Conservation (phyloP, 2,329 filamentous ascomycete genomes). For the Clonostachys chloroleuca region DNA sequence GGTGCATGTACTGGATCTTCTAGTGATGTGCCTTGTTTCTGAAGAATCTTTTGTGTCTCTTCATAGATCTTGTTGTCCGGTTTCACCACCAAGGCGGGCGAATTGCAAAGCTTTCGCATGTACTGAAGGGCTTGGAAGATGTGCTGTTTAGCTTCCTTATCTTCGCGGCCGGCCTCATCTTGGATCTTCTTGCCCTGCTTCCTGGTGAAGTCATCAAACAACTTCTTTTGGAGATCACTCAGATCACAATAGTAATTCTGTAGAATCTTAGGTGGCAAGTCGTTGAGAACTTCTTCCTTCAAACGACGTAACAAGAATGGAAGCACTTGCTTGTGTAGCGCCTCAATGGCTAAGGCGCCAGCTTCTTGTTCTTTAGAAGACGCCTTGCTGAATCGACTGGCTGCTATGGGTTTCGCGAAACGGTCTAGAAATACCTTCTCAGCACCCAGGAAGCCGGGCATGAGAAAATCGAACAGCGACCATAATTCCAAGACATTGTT, state of each 20-base stretch:
- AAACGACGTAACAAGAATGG: conserved; percentile 93
- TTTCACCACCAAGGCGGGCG: conserved; percentile 92
- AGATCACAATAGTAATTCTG: conserved; percentile 99
- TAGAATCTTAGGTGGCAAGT: conserved; percentile 94
- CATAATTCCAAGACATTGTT: conserved; percentile 96
- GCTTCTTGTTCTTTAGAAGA: conserved; percentile 98
- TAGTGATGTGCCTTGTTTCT: conserved; percentile 73
- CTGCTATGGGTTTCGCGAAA: conserved; percentile 92
- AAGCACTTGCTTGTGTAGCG: conserved; percentile 96
- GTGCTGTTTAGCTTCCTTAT: conserved; percentile 94
- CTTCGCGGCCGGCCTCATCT: conserved; percentile 75
- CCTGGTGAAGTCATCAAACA: conserved; percentile 95
- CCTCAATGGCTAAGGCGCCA: conserved; percentile 92
- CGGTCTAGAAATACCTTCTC: conserved; percentile 94
- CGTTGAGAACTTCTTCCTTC: conserved; percentile 96
- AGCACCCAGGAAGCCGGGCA: conserved; percentile 95
- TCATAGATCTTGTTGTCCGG: conserved; percentile 88
- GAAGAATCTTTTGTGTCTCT: conserved; percentile 76
- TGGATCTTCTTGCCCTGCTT: conserved; percentile 87
- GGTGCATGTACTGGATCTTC: conserved; percentile 86
- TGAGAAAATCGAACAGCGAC: conserved; percentile 98
- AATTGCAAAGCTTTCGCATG: conserved; percentile 99
- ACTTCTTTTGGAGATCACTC: conserved; percentile 86
- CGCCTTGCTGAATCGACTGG: conserved; percentile 91
- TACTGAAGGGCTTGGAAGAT: conserved; percentile 99